Base-by-base conservation (phyloP, 139 green algal species). In the Parachlorella kessleri region DNA sequence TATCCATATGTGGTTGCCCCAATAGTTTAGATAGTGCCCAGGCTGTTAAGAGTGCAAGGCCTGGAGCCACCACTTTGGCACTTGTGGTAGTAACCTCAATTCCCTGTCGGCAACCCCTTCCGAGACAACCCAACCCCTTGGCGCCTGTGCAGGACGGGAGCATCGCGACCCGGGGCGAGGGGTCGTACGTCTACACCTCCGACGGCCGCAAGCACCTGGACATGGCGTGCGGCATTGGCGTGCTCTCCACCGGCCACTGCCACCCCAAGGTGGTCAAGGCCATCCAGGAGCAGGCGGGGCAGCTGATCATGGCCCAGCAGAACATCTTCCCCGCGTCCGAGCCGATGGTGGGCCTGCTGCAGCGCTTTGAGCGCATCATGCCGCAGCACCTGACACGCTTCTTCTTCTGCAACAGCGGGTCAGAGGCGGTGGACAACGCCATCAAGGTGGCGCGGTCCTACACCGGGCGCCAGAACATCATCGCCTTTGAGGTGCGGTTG, bases 341-440 rank as follows among this genome's bases (percentile, higher is more conserved):
- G 28, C 77, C 85, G 18, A 72, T 83, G 76, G 70, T 88, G 10
- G 82, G 70, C 39, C 82, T 95, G 30, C 75, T 94, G 41, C 83
- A 92, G 32, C 74, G 83, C 14, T 70, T 95, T 66, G 59, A 81
- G 6, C 36, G 74, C 36, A 87, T 96, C 64, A 79, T 88, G 73
- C 92, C 91, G 24, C 6, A 33, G 2, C 38, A 76, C 28, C 85
- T 96, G 3, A 77, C 73, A 7, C 68, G 68, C 30, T 91, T 87
- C 67, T 90, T 95, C 68, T 93, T 94, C 69, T 84, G 78, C 86
- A 93, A 94, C 84, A 88, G 73, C 70, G 89, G 92, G 67, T 82
- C 75, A n/a, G 93, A 97, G 86, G 92, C 91, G 6, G 90, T 96
- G 24, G 93, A 97, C 35, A 96, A 96, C 53, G 92, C 93, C 0